A percentile compares a stretch with the other conserved stretches of the same genome.
These are phyloP conservation scores for Aspergillus tanneri DNA, from an alignment of 2,329 filamentous ascomycete genomes.

Conservation along the genomic window DNA sequence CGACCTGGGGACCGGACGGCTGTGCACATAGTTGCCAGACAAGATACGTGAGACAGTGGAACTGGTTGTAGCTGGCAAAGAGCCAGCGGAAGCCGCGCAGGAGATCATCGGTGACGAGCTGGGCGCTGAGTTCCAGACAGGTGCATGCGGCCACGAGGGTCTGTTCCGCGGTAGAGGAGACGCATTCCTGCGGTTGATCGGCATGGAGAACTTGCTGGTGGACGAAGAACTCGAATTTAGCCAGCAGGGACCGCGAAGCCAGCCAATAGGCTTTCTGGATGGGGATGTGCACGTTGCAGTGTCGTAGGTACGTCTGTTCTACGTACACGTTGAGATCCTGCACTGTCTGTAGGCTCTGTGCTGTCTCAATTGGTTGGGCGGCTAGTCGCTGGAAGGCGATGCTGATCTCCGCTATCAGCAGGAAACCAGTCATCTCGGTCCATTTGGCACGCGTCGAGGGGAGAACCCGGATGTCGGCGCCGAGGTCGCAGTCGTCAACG, in stretches of 20 bases:
- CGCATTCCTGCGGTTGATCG: not conserved
- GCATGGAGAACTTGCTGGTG: conserved; percentile 27
- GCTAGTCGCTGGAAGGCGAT: conserved; percentile 47
- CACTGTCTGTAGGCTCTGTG: conserved; percentile 44
- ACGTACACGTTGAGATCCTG: conserved; percentile 29
- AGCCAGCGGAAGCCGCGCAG: conserved; percentile 39
- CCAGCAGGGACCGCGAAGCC: conserved; percentile 28
- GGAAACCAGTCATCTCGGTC: conserved; percentile 57
- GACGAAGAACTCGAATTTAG: conserved; percentile 37
- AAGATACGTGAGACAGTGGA: conserved; percentile 43
- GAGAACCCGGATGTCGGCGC: conserved; percentile 50
- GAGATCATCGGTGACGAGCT: conserved; percentile 37
- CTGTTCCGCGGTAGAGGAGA: conserved; percentile 22
- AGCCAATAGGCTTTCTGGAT: conserved; percentile 29
- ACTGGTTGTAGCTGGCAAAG: conserved; percentile 41
- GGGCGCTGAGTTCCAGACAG: conserved; percentile 32
- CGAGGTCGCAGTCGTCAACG: conserved; percentile 55
- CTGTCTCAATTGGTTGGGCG: conserved; percentile 28
- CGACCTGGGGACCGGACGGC: conserved; percentile 26
- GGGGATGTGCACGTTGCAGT: conserved; percentile 55
- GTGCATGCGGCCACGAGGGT: conserved; percentile 35
- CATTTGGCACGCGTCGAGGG: conserved; percentile 51
- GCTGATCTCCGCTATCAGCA: conserved; percentile 54
- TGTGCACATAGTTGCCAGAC: conserved; percentile 44
- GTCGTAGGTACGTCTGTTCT: conserved; percentile 46